Evolutionary conservation across 768 basidiomycete species (phyloP), one percentile per base, ranked within the genome.

Genomic region (Sutorius australiensis): DNA sequence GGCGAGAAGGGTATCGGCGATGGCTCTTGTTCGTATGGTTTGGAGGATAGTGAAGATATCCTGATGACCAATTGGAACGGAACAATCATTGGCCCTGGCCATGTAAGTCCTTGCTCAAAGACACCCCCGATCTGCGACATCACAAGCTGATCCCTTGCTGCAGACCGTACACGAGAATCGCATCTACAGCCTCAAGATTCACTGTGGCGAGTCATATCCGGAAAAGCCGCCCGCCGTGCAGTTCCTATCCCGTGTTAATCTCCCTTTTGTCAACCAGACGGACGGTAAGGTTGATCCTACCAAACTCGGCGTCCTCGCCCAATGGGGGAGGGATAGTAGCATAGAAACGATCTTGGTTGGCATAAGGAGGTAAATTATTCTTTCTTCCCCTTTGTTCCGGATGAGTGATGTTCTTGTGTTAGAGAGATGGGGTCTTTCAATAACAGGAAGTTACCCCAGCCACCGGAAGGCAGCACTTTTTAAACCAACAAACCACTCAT

Each of bases 1-100:
- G 97, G 97, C 65, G 97, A 99, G 80, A 99, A 99, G 72, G 97
- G 97, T 48, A 93, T 98, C 68, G 95, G 95, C 58, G 95, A 98
- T 75, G 95, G 95, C 50, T 92, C 90, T 16, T 97, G 93, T 76
- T 95, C 93, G 17, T 99, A 98, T 64, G 97, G 97, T 37, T 77
- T 99, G 54, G 92, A 92, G 74, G 92, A 98, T 72, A 73, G 86
- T 61, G 95, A 98, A 68, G 97, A 98, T 80, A 88, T 95, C 76
- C 77, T 92, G 77, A 98, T 99, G 95, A 88, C 83, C 74, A 80
- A 92, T 70, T 99, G 97, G 97, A 98, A 97, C 66, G 95, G 97
- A 46, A 99, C 97, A 19, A 95, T 99, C 76, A 92, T 99, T 56
- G 97, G 97, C 9, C 97, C 97, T 31, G 95, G 95, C 47, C 95